Conservation (phyloP, 2,329 filamentous ascomycete species). For the Didymella glomerata region DNA sequence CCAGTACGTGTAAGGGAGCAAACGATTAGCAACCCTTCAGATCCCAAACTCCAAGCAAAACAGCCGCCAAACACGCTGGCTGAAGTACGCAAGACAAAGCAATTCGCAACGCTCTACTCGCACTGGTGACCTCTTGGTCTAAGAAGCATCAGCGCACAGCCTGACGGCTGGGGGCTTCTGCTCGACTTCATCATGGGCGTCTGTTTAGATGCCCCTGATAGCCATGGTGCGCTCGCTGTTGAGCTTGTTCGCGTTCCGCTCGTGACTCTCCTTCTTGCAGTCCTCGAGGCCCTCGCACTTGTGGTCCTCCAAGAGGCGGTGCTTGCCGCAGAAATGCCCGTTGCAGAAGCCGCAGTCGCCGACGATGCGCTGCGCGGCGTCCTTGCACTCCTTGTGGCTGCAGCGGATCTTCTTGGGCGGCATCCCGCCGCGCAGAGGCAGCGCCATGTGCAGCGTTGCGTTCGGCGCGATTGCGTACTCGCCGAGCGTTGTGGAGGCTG, state of each 20-base stretch:
- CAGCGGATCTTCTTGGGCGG: conserved; percentile 83
- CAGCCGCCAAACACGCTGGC: conserved; percentile 18
- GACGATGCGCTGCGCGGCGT: conserved; percentile 88
- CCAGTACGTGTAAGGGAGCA: conserved; percentile 6
- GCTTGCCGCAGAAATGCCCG: conserved; percentile 93
- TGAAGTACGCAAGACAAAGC: conserved; percentile 19
- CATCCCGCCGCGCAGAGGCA: conserved; percentile 64
- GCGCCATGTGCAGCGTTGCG: conserved; percentile 62
- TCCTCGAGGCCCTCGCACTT: conserved; percentile 92
- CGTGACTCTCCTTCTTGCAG: conserved; percentile 97
- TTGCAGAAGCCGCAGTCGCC: conserved; percentile 96
- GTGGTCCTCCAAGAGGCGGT: conserved; percentile 92
- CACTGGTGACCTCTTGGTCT: conserved; percentile 1
- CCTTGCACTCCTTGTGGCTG: conserved; percentile 87
- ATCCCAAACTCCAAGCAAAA: conserved; percentile 17
- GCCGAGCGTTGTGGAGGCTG: conserved; percentile 54
- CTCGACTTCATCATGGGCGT: conserved; percentile 6
- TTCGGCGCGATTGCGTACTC: conserved; percentile 60
- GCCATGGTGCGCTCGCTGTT: conserved; percentile 92
- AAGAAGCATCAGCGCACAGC: not conserved
- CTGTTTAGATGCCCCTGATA: conserved; percentile 81
- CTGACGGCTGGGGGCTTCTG: not conserved
- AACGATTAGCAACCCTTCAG: conserved; percentile 13
- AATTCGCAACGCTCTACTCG: conserved; percentile 3
- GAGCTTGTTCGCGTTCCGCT: conserved; percentile 90